Conservation (phyloP, 2,329 filamentous ascomycete species). For the Scytalidium sp. region DNA sequence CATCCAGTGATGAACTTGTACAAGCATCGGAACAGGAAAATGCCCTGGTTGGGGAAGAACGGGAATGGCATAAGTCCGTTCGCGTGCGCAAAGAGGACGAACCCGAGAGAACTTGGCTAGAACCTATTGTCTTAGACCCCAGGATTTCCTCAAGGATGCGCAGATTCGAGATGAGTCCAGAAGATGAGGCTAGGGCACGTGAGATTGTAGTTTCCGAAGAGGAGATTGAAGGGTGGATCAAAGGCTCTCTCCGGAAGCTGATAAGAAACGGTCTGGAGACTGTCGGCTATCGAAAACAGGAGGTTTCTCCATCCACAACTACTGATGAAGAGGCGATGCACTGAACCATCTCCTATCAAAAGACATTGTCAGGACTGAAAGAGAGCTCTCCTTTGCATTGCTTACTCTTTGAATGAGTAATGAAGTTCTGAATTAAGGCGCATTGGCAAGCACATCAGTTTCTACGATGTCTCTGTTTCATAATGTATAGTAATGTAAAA, state of each 20-base stretch:
- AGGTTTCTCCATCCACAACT: background rate
- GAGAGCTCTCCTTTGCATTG: no score
- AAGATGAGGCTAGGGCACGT: slow-evolving; percentile 66
- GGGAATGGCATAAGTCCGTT: slow-evolving; percentile 80
- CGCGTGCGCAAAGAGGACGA: slow-evolving; percentile 52
- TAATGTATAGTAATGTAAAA: background rate
- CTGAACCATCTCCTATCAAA: background rate
- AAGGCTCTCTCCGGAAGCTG: slow-evolving; percentile 52
- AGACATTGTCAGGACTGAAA: background rate
- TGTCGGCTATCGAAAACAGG: slow-evolving; percentile 16
- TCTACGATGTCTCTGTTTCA: background rate
- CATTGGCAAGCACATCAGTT: background rate
- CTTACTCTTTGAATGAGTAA: no score
- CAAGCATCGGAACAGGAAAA: slow-evolving; percentile 56
- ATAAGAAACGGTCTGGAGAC: slow-evolving; percentile 28
- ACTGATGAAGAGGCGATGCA: background rate
- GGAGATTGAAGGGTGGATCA: slow-evolving; percentile 68
- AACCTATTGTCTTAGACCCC: slow-evolving; percentile 71
- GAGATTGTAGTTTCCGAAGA: slow-evolving; percentile 62
- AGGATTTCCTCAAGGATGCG: slow-evolving; percentile 79
- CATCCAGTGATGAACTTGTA: slow-evolving; percentile 5
- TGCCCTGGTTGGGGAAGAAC: slow-evolving; percentile 68
- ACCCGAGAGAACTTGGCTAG: slow-evolving; percentile 72
- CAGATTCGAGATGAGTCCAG: slow-evolving; percentile 65
- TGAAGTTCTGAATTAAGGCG: no score